These are phyloP conservation scores for Apophysomyces ossiformis DNA, from an alignment of 371 early-diverging fungal species.

Conservation along the genomic window DNA sequence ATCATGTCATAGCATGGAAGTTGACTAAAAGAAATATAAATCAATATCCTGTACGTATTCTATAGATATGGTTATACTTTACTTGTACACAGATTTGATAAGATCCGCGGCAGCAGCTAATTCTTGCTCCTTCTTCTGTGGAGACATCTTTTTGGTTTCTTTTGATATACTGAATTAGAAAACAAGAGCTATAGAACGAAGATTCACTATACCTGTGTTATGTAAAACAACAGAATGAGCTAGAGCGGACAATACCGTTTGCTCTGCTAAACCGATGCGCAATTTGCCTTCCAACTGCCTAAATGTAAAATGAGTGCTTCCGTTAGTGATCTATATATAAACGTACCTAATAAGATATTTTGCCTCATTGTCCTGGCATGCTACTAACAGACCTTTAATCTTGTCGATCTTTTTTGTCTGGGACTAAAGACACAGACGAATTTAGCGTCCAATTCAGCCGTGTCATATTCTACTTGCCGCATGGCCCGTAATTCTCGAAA, in stretches of 20 bases:
- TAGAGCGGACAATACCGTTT: constrained; percentile 89
- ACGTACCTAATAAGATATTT: constrained; percentile 88
- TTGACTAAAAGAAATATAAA: constrained; percentile 55
- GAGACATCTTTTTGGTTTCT: constrained; percentile 51
- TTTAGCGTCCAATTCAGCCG: no score
- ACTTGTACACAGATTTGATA: constrained; percentile 93
- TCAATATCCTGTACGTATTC: background rate
- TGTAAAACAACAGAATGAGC: constrained; percentile 79
- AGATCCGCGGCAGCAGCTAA: constrained; percentile 75
- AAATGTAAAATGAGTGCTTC: background rate
- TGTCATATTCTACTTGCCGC: constrained; percentile 48
- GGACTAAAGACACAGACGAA: constrained; percentile 44
- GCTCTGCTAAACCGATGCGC: constrained; percentile 97
- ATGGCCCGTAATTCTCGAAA: constrained; percentile 83
- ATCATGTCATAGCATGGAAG: constrained; percentile 92
- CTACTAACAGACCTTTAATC: constrained; percentile 83
- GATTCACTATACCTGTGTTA: constrained; percentile 36
- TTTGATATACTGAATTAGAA: background rate
- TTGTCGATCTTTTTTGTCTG: constrained; percentile 83
- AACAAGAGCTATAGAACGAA: background rate
- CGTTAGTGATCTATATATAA: background rate
- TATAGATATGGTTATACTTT: constrained; percentile 9
- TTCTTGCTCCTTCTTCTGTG: constrained; percentile 58
- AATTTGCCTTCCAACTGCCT: constrained; percentile 96
- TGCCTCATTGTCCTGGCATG: constrained; percentile 87